These are phyloP conservation scores for Diophrys sp. DNA, from an alignment of 73 alveolate genomes.

Conservation along the genomic window DNA sequence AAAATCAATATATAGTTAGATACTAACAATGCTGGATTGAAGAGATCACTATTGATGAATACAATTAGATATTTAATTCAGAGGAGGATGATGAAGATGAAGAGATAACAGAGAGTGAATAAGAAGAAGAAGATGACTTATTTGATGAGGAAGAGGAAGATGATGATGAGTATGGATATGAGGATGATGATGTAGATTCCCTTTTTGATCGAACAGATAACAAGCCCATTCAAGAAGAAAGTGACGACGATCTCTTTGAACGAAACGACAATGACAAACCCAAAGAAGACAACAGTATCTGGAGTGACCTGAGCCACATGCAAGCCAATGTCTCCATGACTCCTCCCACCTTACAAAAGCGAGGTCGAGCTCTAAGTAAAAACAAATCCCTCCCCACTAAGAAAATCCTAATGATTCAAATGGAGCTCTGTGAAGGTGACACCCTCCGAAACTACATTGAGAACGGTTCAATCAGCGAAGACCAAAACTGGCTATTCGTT, in stretches of 20 bases:
- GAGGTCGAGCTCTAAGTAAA: background rate
- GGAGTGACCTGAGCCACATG: background rate
- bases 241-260: slow-evolving; percentile 13
- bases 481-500: slow-evolving; percentile 65
- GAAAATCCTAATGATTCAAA: slow-evolving; percentile 60
- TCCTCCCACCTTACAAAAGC: background rate
- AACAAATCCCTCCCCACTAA: slow-evolving; percentile 6
- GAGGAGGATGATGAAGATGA: slow-evolving; percentile 39
- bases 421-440: slow-evolving; percentile 82
- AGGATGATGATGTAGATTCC: slow-evolving; percentile 1
- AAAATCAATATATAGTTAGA: slow-evolving; percentile 81
- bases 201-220: slow-evolving; percentile 5
- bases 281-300: background rate
- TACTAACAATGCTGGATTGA: slow-evolving; percentile 89
- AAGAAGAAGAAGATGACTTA: slow-evolving; percentile 40
- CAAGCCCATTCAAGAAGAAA: background rate
- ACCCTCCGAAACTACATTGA: slow-evolving; percentile 45
- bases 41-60: slow-evolving; percentile 46
- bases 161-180: slow-evolving; percentile 10
- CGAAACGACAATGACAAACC: background rate
- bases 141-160: slow-evolving; percentile 23
- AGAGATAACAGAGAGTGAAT: slow-evolving; percentile 52
- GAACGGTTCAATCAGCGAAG: slow-evolving; percentile 31
- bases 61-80: slow-evolving; percentile 35
- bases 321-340: slow-evolving; percentile 1